Conservation (phyloP, 1,284 basidiomycete species). For the Ceratobasidium sp. region DNA sequence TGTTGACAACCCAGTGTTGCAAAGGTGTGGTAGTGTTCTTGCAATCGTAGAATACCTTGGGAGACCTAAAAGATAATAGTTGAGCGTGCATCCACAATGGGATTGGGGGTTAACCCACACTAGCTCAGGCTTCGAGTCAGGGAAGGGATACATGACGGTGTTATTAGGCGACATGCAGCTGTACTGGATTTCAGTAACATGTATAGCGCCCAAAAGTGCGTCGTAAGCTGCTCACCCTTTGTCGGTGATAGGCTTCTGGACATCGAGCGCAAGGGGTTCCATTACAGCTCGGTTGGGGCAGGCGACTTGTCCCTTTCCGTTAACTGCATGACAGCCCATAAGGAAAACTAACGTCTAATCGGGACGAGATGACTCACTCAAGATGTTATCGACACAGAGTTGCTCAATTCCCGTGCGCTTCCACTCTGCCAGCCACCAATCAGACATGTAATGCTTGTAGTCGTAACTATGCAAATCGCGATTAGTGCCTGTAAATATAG, state of each 20-base stretch:
- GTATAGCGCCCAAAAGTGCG: background rate
- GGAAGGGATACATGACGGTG: constrained; percentile 16
- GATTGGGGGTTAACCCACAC: background rate
- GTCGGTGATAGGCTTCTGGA: constrained; percentile 19
- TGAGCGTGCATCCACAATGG: constrained; percentile 2
- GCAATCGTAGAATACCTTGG: constrained; percentile 24
- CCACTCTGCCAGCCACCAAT: constrained; percentile 43
- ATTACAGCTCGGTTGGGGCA: constrained; percentile 9
- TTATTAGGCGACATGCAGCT: constrained; percentile 27
- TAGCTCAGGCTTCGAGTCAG: constrained; percentile 30
- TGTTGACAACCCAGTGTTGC: constrained; percentile 20
- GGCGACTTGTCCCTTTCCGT: constrained; percentile 42
- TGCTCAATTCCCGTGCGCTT: constrained; percentile 42
- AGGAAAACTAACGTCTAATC: background rate
- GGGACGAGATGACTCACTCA: constrained; percentile 16
- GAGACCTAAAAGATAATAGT: constrained; percentile 2
- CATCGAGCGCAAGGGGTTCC: constrained; percentile 14
- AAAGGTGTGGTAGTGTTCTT: constrained; percentile 11
- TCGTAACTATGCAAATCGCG: constrained; percentile 23
- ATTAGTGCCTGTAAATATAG: too few relatives aligned
- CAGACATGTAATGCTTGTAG: constrained; percentile 36
- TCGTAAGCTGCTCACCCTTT: constrained; percentile 15
- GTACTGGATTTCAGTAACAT: background rate
- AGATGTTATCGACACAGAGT: constrained; percentile 45
- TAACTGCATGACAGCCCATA: background rate